Evolutionary conservation across 768 basidiomycete genomes (phyloP), one percentile per base, ranked within the genome.

Genomic region (Tulasnella sp.): DNA sequence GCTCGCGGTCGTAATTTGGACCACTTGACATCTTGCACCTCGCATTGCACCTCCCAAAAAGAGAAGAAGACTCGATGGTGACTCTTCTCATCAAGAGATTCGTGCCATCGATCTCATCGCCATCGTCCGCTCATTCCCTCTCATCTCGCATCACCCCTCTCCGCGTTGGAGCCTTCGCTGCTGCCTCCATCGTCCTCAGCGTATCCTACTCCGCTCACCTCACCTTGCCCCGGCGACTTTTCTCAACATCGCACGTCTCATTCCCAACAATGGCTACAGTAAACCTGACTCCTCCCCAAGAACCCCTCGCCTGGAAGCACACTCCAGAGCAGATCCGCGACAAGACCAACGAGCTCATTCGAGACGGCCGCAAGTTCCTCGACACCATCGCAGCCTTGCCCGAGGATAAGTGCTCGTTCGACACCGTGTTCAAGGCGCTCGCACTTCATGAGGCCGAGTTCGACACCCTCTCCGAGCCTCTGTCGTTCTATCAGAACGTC

Each of bases 401-500:
- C 39, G 82, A 86, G 8, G 85, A 88, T 76, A 86, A 89, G 67
- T 89, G 88, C 80, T 89, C 85, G 78, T 93, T 91, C 78, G 85
- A 89, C 77, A 89, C 90, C 49, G 93, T 92, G 5, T 79, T 79
- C 78, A 68, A 72, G 25, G 84, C 86, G 12, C 87, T 94, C n/a
- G 87, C 90, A 0, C 80, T 85, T 31, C 87, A 86, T 14, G 91
- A 93, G 71, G 87, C 90, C 25, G 81, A 85, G 22, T 84, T 89
- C 34, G 87, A 89, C 67, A 78, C 81, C 9, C 81, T 84, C 40
- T 82, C 85, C 2, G 91, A 92, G 77, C 91, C 91, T 0, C 85
- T 93, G 25, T 83, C 85, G 0, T 96, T 96, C 83, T 92, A 94
- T 80, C 91, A 93, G 82, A 92, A 94, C 79, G 93, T 95, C 36